Evolutionary conservation across 176 grass and related monocot genomes (phyloP).

Genomic region (Rhynchospora tenuis): DNA sequence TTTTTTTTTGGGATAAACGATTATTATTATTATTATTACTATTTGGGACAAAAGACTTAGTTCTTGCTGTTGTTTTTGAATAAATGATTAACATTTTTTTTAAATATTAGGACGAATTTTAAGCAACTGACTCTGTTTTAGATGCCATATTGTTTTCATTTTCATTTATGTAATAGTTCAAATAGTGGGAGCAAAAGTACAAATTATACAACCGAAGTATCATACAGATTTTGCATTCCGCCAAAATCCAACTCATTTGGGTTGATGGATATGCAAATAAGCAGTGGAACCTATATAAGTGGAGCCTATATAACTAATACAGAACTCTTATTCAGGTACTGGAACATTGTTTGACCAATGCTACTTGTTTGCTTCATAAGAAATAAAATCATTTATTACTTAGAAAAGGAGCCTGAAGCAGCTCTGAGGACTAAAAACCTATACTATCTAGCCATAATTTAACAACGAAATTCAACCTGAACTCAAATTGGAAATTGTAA

Average conservation of each 20-base stretch:
- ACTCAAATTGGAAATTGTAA: too few relatives aligned
- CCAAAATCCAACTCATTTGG: neutral
- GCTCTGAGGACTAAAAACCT: neutral
- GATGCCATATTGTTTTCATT: conserved; percentile 26
- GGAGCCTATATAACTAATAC: neutral
- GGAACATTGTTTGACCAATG: neutral
- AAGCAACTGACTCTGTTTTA: conserved; percentile 57
- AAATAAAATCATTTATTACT: neutral
- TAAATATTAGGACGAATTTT: neutral
- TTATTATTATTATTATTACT: too few relatives aligned
- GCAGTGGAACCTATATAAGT: too few relatives aligned
- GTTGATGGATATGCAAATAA: neutral
- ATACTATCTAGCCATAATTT: neutral
- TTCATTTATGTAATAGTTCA: too few relatives aligned
- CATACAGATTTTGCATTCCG: neutral
- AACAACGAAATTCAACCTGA: too few relatives aligned
- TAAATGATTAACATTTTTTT: too few relatives aligned
- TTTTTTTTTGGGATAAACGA: too few relatives aligned
- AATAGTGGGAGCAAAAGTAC: neutral
- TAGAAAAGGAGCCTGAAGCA: neutral
- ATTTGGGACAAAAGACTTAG: too few relatives aligned
- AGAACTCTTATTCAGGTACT: neutral
- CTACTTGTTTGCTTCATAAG: neutral
- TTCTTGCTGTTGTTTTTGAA: too few relatives aligned
- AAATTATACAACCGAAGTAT: neutral